These are phyloP conservation scores for Aspergillus haitiensis DNA, from an alignment of 495 filamentous ascomycete species.

Conservation along the genomic window DNA sequence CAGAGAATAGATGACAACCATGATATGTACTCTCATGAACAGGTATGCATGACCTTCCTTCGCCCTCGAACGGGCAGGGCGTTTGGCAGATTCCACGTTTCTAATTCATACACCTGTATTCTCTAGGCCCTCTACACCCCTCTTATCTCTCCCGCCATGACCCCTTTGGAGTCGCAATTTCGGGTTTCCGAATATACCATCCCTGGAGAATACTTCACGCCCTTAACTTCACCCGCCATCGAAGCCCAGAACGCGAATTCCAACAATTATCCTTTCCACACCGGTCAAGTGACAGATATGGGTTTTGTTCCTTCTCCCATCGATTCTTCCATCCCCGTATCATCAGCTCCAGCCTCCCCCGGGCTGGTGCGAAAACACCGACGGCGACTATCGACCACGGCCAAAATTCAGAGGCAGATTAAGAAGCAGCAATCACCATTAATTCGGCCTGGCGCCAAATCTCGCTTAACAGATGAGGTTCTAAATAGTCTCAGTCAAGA, in stretches of 20 bases:
- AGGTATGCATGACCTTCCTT: slow-evolving; percentile 51
- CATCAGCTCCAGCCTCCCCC: slow-evolving; percentile 28
- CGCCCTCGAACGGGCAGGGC: background rate
- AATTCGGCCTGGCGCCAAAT: slow-evolving; percentile 72
- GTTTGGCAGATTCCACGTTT: slow-evolving; percentile 7
- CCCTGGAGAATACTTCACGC: slow-evolving; percentile 89
- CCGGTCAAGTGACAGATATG: slow-evolving; percentile 40
- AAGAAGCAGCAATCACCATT: slow-evolving; percentile 82
- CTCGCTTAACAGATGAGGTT: slow-evolving; percentile 53
- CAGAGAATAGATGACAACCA: slow-evolving; percentile 60
- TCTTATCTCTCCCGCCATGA: slow-evolving; percentile 91
- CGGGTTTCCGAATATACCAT: slow-evolving; percentile 77
- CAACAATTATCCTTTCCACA: slow-evolving; percentile 37
- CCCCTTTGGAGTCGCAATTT: slow-evolving; percentile 84
- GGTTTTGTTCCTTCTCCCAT: slow-evolving; percentile 48
- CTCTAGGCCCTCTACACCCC: slow-evolving; percentile 82
- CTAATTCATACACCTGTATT: slow-evolving; percentile 29
- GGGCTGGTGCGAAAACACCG: slow-evolving; percentile 39
- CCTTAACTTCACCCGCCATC: slow-evolving; percentile 86
- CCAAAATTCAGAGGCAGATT: slow-evolving; percentile 41
- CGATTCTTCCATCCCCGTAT: slow-evolving; percentile 47
- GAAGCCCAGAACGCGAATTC: slow-evolving; percentile 69
- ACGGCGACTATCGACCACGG: slow-evolving; percentile 39
- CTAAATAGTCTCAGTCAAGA: slow-evolving; percentile 38
- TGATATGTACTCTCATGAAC: slow-evolving; percentile 72